Percentiles rank a stretch among this genome's conserved stretches.
Evolutionary conservation across 2,329 filamentous ascomycete species (phyloP).

Genomic region (Celoporthe dispersa): DNA sequence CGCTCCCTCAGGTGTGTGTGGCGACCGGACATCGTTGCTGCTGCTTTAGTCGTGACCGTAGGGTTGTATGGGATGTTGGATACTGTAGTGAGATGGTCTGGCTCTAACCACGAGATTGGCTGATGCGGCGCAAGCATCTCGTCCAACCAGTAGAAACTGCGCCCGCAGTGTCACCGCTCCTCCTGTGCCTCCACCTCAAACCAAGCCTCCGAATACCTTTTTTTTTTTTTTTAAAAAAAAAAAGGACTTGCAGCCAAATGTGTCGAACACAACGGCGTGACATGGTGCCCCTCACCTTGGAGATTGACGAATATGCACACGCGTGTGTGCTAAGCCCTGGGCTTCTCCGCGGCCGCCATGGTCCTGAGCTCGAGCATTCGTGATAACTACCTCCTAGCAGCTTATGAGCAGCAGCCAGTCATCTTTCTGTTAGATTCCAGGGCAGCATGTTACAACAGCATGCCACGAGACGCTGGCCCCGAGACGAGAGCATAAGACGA

Average conservation of each 20-base stretch:
- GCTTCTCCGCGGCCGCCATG: no score
- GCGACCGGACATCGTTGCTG: background rate
- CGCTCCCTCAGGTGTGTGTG: background rate
- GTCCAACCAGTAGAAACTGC: background rate
- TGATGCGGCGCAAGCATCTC: background rate
- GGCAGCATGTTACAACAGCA: background rate
- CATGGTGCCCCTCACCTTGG: no score
- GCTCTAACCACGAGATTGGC: background rate
- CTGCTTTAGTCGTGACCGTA: background rate
- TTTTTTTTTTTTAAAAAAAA: no score
- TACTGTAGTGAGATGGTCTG: background rate
- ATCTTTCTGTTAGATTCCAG: background rate
- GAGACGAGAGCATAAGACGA: background rate
- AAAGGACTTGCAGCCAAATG: no score
- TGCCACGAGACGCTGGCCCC: background rate
- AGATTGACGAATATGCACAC: no score
- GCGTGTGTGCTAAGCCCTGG: no score
- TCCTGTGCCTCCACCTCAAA: background rate
- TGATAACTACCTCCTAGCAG: background rate
- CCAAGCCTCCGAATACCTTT: background rate
- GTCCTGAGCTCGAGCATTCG: no score
- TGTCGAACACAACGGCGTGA: no score
- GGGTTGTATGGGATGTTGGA: background rate
- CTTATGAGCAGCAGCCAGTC: background rate
- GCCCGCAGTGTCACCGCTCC: background rate